Evolutionary conservation across 106 monocot genomes (phyloP).

Genomic region (Acorus calamus): DNA sequence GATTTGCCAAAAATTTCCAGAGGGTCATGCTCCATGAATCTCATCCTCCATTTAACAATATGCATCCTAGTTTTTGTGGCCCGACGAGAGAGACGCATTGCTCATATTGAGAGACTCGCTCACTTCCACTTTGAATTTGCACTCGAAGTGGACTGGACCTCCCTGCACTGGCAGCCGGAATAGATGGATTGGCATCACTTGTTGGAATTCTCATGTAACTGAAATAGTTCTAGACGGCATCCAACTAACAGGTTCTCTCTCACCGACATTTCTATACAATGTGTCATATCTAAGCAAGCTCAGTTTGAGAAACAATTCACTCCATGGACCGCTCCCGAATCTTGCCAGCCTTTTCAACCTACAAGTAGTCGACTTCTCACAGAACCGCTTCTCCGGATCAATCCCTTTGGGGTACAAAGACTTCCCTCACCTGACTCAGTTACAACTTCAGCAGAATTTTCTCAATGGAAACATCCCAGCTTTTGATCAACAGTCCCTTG

Average conservation of each 20-base stretch:
- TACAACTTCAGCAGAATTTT: constrained; percentile 53
- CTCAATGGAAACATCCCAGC: constrained; percentile 35
- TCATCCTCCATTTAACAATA: neutral
- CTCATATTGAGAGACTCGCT: constrained; percentile 41
- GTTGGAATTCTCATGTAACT: constrained; percentile 25
- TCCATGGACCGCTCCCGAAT: constrained; percentile 36
- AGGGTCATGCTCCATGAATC: neutral
- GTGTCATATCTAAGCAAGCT: constrained; percentile 21
- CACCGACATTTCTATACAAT: constrained; percentile 9
- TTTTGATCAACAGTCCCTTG: constrained; percentile 28
- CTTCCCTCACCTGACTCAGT: constrained; percentile 12
- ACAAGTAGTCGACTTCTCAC: constrained; percentile 19
- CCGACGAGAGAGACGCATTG: constrained; percentile 22
- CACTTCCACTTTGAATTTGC: constrained; percentile 25
- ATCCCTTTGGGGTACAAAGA: constrained; percentile 24
- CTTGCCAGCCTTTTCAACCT: constrained; percentile 24
- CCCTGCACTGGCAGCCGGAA: constrained; percentile 30
- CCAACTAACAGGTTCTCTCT: constrained; percentile 40
- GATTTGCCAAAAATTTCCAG: too few relatives aligned
- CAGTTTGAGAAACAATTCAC: constrained; percentile 28
- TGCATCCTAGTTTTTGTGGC: neutral
- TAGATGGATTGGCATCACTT: constrained; percentile 52
- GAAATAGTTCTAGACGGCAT: constrained; percentile 28
- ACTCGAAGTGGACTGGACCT: constrained; percentile 62
- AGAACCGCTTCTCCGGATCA: constrained; percentile 43